These are phyloP conservation scores for Cystofilobasidium ferigula DNA, from an alignment of 768 basidiomycete species.

Conservation along the genomic window DNA sequence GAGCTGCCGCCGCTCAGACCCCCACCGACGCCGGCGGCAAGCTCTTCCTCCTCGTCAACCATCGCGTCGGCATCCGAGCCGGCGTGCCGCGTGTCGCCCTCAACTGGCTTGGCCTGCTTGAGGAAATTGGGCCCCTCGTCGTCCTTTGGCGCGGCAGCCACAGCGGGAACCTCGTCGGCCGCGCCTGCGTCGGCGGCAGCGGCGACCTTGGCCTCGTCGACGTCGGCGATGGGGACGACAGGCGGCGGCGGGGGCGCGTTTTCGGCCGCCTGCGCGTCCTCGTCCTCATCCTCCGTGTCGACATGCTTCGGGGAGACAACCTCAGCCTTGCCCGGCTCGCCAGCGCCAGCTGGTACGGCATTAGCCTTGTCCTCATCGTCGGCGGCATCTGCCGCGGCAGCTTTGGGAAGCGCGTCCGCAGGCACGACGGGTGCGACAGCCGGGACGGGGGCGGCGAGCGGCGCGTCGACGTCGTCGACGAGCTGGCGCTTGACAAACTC, in stretches of 20 bases:
- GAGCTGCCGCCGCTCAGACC: conserved; percentile 7
- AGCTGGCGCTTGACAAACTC: conserved; percentile 20
- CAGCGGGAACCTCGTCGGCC: conserved; percentile 3
- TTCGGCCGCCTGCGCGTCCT: conserved; percentile 16
- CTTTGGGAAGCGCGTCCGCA: no score
- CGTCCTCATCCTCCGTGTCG: conserved; percentile 19
- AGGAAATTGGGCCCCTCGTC: conserved; percentile 2
- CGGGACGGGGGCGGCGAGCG: conserved; percentile 28
- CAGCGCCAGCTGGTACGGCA: no score
- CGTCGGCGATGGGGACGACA: neutral
- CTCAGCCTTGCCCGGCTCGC: neutral
- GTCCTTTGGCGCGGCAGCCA: conserved; percentile 10
- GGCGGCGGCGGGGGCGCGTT: conserved; percentile 10
- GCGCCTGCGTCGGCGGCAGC: conserved; percentile 18
- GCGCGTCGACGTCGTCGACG: conserved; percentile 36
- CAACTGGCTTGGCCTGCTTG: conserved; percentile 6
- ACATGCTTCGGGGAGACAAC: conserved; percentile 14
- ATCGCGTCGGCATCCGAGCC: conserved; percentile 84
- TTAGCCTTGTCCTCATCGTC: conserved; percentile 27
- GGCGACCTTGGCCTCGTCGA: conserved; percentile 1
- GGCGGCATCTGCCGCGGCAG: conserved; percentile 16
- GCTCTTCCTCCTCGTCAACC: conserved; percentile 45
- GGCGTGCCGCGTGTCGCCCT: conserved; percentile 64
- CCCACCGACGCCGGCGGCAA: neutral
- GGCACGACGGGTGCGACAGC: no score